Evolutionary conservation across 257 asterid species (phyloP), one percentile per base, ranked within the genome.

Genomic region (Penstemon eatonii): DNA sequence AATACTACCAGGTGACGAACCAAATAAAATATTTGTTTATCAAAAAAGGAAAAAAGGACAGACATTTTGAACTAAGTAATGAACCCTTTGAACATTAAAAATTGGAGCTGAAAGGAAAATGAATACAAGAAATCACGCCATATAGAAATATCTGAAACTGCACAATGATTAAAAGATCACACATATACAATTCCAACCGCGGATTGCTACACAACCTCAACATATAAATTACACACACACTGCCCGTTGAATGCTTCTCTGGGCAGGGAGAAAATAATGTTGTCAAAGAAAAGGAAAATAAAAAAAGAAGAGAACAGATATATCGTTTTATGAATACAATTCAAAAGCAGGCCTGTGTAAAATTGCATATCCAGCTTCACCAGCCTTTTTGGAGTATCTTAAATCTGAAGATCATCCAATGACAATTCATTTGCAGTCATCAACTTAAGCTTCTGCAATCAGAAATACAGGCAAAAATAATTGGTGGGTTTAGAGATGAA

Each of bases 391-490:
- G 33, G 57, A 33, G 37, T 39, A 53, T 74, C 82, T 25, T 81
- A 94, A 52, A 91, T 89, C 83, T 91, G 89, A 74, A 94, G 94
- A 81, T 91, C 95, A 65, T 91, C 99, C 76, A 91, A 65, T 4
- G 96, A 87, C 65, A 91, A 68, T 68, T 94, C 97, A 53, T 78
- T 74, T 54, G 86, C 85, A 66, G 81, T 67, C 89, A 94, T 58
- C 80, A 89, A 78, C 95, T 94, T 94, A 76, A 91, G 66, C 81
- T 89, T 94, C 99, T 94, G 96, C 80, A 73, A 63, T 50, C 64
- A 65, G n/a, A 1, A 68, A 42, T 25, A 25, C 33, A 49, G 40
- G 65, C 56, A 56, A 42, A 45, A 66, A 61, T 39, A 25, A 25
- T 25, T 25, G 56, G 66, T 38, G 41, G n/a, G 33, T 7, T 53